Conservation (phyloP, 192 early-diverging fungal species). For the Jimgerdemannia lactiflua region DNA sequence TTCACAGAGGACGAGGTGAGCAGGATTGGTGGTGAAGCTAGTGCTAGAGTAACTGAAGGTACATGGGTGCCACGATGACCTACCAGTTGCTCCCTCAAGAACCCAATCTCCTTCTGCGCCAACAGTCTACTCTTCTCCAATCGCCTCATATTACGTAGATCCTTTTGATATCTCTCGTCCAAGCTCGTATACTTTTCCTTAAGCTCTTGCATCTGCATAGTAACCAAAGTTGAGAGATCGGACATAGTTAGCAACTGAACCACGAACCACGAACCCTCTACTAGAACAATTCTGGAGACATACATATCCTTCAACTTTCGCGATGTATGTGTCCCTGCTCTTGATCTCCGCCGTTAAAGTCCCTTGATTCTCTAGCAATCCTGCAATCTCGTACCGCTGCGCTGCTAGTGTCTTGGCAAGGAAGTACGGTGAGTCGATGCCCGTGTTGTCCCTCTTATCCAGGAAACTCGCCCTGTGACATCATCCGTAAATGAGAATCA, state of each 20-base stretch:
- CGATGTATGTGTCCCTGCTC: constrained; percentile 30
- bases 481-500: too few relatives aligned
- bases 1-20: too few relatives aligned
- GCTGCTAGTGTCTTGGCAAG: constrained; percentile 42
- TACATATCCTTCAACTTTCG: constrained; percentile 26
- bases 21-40: too few relatives aligned
- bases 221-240: neutral
- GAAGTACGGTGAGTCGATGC: constrained; percentile 48
- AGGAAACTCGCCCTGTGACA: constrained; percentile 31
- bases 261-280: neutral
- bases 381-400: constrained; percentile 42
- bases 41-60: too few relatives aligned
- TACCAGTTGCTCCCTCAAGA: constrained; percentile 67
- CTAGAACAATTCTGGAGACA: neutral
- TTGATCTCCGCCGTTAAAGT: constrained; percentile 29
- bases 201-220: constrained; percentile 31
- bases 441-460: constrained; percentile 35
- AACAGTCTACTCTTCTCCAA: constrained; percentile 49
- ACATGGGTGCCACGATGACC: neutral
- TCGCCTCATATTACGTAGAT: constrained; percentile 27
- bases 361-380: constrained; percentile 34
- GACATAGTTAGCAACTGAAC: neutral
- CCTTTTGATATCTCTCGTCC: constrained; percentile 33
- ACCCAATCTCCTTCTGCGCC: constrained; percentile 55
- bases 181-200: constrained; percentile 43